Percentiles rank a stretch among this genome's conserved stretches.
phyloP scores from a whole-genome alignment of 768 basidiomycete species.

The Gymnopilus junonius region DNA sequence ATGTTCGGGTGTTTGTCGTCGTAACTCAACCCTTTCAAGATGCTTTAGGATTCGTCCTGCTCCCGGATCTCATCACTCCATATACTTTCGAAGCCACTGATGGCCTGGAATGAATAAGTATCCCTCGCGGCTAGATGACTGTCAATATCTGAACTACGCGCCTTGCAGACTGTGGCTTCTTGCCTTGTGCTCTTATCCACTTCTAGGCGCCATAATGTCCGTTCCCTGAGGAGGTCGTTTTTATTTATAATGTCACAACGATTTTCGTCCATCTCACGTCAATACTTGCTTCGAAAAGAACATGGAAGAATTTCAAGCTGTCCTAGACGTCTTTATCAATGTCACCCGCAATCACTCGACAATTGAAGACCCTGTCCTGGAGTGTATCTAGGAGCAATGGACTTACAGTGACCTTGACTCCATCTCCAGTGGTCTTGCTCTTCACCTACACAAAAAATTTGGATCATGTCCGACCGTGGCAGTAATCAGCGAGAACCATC shows the following conservation, averaged over 20 bases:
- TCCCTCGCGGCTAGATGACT: neutral
- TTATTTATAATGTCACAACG: neutral
- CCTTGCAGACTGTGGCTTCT: neutral
- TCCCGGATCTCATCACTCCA: neutral
- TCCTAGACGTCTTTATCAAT: slow-evolving; percentile 18
- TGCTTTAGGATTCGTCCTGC: neutral
- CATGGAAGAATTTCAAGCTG: neutral
- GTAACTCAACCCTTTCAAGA: neutral
- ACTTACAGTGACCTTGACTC: slow-evolving; percentile 32
- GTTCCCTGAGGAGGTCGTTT: too few relatives aligned
- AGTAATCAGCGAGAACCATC: slow-evolving; percentile 32
- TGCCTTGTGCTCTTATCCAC: neutral
- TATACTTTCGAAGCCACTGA: neutral
- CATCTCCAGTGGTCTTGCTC: slow-evolving; percentile 30
- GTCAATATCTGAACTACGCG: neutral
- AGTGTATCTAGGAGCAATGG: slow-evolving; percentile 30
- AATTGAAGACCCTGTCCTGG: slow-evolving; percentile 13
- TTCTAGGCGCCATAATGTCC: neutral
- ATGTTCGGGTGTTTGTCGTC: too few relatives aligned
- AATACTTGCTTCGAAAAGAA: neutral
- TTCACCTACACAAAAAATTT: slow-evolving; percentile 18
- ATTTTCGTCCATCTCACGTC: neutral
- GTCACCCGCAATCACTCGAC: slow-evolving; percentile 12
- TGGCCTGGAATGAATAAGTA: neutral
- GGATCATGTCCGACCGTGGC: slow-evolving; percentile 27